These are phyloP conservation scores for Talaromyces sp. DNA, from an alignment of 2,329 filamentous ascomycete genomes.

Conservation along the genomic window DNA sequence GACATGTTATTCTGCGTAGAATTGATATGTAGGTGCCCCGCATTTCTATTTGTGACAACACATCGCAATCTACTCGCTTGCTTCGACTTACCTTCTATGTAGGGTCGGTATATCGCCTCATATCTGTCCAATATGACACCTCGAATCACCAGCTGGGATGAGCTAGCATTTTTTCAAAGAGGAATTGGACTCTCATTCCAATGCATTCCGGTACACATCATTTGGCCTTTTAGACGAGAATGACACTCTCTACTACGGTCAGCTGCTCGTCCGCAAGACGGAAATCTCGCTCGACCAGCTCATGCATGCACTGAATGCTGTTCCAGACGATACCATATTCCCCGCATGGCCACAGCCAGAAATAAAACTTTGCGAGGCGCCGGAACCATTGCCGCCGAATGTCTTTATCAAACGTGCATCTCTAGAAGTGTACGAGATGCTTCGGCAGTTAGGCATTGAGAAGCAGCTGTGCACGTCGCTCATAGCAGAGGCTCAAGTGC, in stretches of 20 bases:
- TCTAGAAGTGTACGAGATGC: neutral
- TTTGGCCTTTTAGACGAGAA: neutral
- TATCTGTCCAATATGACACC: neutral
- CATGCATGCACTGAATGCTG: neutral
- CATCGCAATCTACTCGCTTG: too few species aligned
- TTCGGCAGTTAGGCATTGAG: neutral
- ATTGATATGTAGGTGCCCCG: too few species aligned
- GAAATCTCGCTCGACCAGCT: neutral
- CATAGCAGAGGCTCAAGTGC: neutral
- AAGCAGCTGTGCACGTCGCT: neutral
- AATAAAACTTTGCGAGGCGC: neutral
- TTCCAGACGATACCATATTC: neutral
- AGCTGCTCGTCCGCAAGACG: neutral
- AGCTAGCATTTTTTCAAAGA: neutral
- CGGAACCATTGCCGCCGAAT: neutral
- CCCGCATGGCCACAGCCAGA: neutral
- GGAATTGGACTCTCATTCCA: neutral
- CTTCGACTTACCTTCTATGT: too few species aligned
- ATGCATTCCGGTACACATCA: neutral
- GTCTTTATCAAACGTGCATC: neutral
- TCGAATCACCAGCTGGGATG: neutral
- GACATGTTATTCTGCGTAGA: too few species aligned
- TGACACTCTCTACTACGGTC: neutral
- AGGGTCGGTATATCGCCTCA: too few species aligned
- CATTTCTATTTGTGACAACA: too few species aligned